Conservation (phyloP, 371 early-diverging fungal genomes). For the Rhizopus stolonifer region DNA sequence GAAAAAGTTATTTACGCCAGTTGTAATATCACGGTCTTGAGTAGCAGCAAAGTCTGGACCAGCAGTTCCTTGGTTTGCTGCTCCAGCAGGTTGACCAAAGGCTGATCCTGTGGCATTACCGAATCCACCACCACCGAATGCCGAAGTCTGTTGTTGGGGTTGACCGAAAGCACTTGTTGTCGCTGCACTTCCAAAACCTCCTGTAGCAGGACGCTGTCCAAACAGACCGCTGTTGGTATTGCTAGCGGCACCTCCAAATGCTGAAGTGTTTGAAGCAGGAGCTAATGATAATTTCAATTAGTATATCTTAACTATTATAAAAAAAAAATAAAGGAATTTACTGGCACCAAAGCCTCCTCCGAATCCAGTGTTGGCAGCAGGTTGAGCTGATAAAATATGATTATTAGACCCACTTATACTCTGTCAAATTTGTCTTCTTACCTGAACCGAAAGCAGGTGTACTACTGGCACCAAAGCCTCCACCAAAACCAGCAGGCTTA, state of each 20-base stretch:
- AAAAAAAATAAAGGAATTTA: conserved; percentile 22
- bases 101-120: conserved; percentile 30
- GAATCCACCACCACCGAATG: conserved; percentile 32
- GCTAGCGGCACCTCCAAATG: conserved; percentile 50
- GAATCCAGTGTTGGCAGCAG: conserved; percentile 28
- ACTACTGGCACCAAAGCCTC: conserved; percentile 45
- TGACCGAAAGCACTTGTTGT: conserved; percentile 35
- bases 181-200: conserved; percentile 25
- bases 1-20: conserved; percentile 62
- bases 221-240: conserved; percentile 49
- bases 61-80: conserved; percentile 74
- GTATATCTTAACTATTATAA: not conserved
- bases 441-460: conserved; percentile 33
- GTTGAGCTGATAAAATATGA: conserved; percentile 18
- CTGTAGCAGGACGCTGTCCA: conserved; percentile 37
- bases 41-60: conserved; percentile 69
- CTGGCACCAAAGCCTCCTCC: conserved; percentile 46
- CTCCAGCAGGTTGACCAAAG: conserved; percentile 57
- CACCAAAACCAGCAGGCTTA: conserved; percentile 29
- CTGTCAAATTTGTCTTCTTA: conserved; percentile 6
- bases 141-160: conserved; percentile 23
- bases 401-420: not conserved
- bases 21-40: conserved; percentile 64
- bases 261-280: conserved; percentile 36
- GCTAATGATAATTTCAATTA: conserved; percentile 15